Conservation (phyloP, 805 yeast genomes). For the Diddensiella caesifluorescens region DNA sequence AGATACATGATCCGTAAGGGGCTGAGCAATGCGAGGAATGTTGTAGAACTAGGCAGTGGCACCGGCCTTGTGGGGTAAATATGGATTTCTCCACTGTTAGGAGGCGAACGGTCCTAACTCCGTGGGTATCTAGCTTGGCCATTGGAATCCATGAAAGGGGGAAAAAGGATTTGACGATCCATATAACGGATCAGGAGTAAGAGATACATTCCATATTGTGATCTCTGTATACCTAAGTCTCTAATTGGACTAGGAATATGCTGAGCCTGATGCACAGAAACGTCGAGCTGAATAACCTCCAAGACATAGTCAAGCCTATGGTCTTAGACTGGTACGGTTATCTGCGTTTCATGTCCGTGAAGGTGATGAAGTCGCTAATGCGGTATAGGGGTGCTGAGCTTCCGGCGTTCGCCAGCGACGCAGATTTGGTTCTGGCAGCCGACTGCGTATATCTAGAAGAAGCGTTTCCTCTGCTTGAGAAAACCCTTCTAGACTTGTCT, state of each 20-base stretch:
- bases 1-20: conserved; percentile 37
- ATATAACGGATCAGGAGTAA: conserved; percentile 45
- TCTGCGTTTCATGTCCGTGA: not conserved
- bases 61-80: conserved; percentile 50
- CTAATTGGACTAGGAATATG: conserved; percentile 29
- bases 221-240: not conserved
- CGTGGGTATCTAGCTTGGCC: conserved; percentile 25
- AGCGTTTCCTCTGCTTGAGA: conserved; percentile 48
- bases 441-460: conserved; percentile 55
- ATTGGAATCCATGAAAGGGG: conserved; percentile 26
- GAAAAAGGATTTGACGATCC: conserved; percentile 33
- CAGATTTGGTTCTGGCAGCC: conserved; percentile 50
- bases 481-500: conserved; percentile 44
- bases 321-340: conserved; percentile 43
- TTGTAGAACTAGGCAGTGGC: conserved; percentile 53
- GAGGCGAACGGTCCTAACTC: conserved; percentile 1
- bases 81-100: not conserved
- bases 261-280: conserved; percentile 45
- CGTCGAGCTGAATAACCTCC: conserved; percentile 38
- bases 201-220: conserved; percentile 2
- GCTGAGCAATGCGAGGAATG: conserved; percentile 21
- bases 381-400: conserved; percentile 33
- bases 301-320: conserved; percentile 36
- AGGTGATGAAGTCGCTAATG: not conserved
- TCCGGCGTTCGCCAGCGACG: conserved; percentile 34